A percentile compares a stretch with the other conserved stretches of the same genome.
These are phyloP conservation scores for Alternaria burnsii DNA, from an alignment of 2,329 filamentous ascomycete species.

Conservation along the genomic window DNA sequence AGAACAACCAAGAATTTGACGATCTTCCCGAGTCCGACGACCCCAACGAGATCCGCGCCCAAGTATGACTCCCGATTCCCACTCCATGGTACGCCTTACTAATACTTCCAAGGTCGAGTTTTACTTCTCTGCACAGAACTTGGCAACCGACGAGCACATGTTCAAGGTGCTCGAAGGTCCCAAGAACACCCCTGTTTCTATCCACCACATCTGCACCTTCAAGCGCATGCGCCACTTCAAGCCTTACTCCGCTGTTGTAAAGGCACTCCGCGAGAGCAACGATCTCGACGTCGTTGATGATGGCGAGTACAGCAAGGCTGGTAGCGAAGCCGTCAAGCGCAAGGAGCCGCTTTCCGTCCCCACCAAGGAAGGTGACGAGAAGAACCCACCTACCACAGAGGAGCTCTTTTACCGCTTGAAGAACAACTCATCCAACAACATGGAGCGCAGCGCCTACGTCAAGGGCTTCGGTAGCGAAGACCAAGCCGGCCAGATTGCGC, in stretches of 20 bases:
- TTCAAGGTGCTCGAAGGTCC: constrained; percentile 79
- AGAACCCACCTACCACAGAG: constrained; percentile 27
- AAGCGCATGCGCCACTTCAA: constrained; percentile 97
- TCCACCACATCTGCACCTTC: constrained; percentile 83
- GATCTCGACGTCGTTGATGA: constrained; percentile 78
- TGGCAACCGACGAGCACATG: constrained; percentile 87
- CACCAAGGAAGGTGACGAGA: constrained; percentile 41
- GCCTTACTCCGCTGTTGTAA: constrained; percentile 82
- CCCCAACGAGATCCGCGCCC: constrained; percentile 80
- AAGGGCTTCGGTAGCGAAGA: constrained; percentile 92
- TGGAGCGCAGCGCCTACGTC: constrained; percentile 82
- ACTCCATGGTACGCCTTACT: constrained; percentile 15
- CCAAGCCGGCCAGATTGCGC: constrained; percentile 87
- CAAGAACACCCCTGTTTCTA: constrained; percentile 80
- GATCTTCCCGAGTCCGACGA: constrained; percentile 76
- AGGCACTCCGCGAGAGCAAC: constrained; percentile 80
- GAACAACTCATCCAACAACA: constrained; percentile 68
- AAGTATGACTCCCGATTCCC: constrained; percentile 62
- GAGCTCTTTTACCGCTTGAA: constrained; percentile 61
- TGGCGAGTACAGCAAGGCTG: constrained; percentile 62
- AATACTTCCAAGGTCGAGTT: constrained; percentile 78
- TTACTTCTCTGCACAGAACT: constrained; percentile 92
- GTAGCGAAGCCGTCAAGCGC: constrained; percentile 66
- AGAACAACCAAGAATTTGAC: constrained; percentile 45
- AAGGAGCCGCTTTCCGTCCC: constrained; percentile 68